Conservation (phyloP, 768 basidiomycete species). For the Phylloporus sp. region DNA sequence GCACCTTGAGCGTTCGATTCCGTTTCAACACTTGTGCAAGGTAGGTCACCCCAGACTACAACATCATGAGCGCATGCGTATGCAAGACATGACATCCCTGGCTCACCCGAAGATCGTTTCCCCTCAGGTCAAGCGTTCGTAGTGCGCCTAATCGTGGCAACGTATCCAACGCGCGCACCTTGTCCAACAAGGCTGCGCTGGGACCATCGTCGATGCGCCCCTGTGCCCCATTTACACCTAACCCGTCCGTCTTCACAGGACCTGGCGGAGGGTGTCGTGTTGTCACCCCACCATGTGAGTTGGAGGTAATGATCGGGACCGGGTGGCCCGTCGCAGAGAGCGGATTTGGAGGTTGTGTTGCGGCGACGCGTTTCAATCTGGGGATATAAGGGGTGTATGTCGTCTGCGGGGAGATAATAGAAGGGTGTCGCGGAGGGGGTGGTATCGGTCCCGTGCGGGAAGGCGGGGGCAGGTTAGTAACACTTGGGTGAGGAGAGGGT, state of each 20-base stretch:
- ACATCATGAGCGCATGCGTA: background rate
- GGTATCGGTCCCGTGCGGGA: slow-evolving; percentile 38
- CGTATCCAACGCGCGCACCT: slow-evolving; percentile 85
- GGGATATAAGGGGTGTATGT: slow-evolving; percentile 86
- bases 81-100: background rate
- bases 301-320: slow-evolving; percentile 70
- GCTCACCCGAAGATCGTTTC: slow-evolving; percentile 88
- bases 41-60: slow-evolving; percentile 73
- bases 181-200: slow-evolving; percentile 77
- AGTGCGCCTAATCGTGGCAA: slow-evolving; percentile 83
- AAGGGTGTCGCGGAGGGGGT: slow-evolving; percentile 50
- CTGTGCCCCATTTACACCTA: background rate
- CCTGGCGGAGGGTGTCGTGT: slow-evolving; percentile 35
- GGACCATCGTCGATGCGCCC: slow-evolving; percentile 41
- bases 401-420: slow-evolving; percentile 50
- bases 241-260: slow-evolving; percentile 1
- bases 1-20: slow-evolving; percentile 89
- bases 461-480: slow-evolving; percentile 16
- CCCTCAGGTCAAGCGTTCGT: slow-evolving; percentile 84
- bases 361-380: slow-evolving; percentile 45
- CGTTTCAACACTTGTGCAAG: slow-evolving; percentile 94
- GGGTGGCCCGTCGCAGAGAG: slow-evolving; percentile 42
- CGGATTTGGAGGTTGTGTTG: slow-evolving; percentile 31
- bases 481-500: slow-evolving; percentile 31
- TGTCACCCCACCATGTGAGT: slow-evolving; percentile 50